phyloP scores from a whole-genome alignment of 495 filamentous ascomycete genomes.

The Talaromyces thailandensis region DNA sequence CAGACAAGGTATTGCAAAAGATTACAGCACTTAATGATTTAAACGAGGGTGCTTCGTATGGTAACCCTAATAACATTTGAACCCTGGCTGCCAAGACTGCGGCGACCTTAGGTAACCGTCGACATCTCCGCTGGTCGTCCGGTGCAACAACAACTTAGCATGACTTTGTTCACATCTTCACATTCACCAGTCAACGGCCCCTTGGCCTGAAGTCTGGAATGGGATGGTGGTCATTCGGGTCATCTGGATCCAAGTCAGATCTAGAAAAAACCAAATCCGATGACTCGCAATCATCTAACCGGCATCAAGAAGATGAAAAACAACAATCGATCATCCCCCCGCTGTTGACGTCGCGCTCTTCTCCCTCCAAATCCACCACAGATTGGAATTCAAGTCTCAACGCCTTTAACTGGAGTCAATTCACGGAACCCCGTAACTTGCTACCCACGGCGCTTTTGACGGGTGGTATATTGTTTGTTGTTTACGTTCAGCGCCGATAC shows the following conservation, averaged over 20 bases:
- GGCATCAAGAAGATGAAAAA: constrained; percentile 9
- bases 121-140: background rate
- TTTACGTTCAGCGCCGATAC: constrained; percentile 50
- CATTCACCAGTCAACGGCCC: constrained; percentile 8
- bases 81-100: background rate
- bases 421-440: constrained; percentile 55
- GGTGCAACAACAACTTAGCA: background rate
- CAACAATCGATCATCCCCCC: constrained; percentile 6
- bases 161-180: background rate
- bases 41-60: background rate
- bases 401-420: constrained; percentile 55
- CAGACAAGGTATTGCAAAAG: background rate
- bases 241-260: constrained; percentile 24
- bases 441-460: constrained; percentile 63
- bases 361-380: constrained; percentile 18
- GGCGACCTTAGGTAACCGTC: background rate
- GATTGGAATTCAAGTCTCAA: constrained; percentile 45
- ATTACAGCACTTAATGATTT: background rate
- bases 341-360: constrained; percentile 12
- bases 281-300: constrained; percentile 5
- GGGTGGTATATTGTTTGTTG: constrained; percentile 46
- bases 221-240: constrained; percentile 44
- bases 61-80: background rate
- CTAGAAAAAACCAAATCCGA: constrained; percentile 14
- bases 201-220: constrained; percentile 18